Evolutionary conservation across 2,329 filamentous ascomycete genomes (phyloP).

Genomic region (Colletotrichum trifolii): DNA sequence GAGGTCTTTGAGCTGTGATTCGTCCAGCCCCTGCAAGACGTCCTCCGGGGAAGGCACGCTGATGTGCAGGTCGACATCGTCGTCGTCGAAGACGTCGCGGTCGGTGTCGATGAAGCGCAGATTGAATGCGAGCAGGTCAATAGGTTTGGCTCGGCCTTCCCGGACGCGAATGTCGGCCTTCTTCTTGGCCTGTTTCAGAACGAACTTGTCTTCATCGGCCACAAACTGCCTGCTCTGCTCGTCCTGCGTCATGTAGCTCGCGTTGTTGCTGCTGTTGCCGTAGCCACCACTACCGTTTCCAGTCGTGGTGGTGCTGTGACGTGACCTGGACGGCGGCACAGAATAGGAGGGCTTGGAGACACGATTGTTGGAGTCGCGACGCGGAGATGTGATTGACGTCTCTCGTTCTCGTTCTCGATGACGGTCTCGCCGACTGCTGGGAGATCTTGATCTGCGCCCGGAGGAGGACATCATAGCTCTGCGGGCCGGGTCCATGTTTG

Average conservation of each 20-base stretch:
- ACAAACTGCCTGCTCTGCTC: conserved; percentile 87
- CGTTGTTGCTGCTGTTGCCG: not conserved
- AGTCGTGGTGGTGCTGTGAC: conserved; percentile 41
- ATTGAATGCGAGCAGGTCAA: conserved; percentile 94
- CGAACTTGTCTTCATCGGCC: conserved; percentile 94
- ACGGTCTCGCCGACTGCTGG: conserved; percentile 41
- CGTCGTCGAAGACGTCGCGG: conserved; percentile 86
- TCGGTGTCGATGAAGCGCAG: conserved; percentile 88
- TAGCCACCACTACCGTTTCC: not conserved
- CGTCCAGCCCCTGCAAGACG: conserved; percentile 79
- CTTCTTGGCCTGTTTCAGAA: conserved; percentile 96
- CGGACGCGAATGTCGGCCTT: conserved; percentile 96
- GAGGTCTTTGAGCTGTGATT: conserved; percentile 76
- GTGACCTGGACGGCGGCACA: conserved; percentile 42
- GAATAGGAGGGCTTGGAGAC: conserved; percentile 63
- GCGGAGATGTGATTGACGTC: conserved; percentile 60
- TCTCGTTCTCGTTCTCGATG: conserved; percentile 16
- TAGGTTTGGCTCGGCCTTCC: conserved; percentile 88
- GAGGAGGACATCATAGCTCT: conserved; percentile 62
- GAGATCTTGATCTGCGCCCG: conserved; percentile 52
- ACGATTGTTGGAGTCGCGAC: conserved; percentile 65
- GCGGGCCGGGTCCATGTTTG: conserved; percentile 64
- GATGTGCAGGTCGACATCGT: conserved; percentile 77
- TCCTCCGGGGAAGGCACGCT: conserved; percentile 82
- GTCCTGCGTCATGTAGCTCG: conserved; percentile 74